phyloP scores from a whole-genome alignment of 176 grass and related monocot genomes.

The Carex littledalei region DNA sequence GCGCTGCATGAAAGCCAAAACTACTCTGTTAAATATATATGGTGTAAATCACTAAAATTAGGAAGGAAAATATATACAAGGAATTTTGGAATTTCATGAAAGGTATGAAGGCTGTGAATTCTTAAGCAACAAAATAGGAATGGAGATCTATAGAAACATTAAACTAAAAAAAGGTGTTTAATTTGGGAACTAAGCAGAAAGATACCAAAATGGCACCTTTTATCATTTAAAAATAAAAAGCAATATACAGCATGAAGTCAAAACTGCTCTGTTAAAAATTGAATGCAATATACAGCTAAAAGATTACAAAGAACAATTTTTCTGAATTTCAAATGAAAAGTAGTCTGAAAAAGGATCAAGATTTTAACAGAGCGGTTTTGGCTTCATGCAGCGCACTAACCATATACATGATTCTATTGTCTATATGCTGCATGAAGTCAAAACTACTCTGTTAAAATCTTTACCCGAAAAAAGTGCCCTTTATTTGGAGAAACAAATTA shows the following conservation, averaged over 20 bases:
- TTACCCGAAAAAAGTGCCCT: not conserved
- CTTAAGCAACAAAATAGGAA: not conserved
- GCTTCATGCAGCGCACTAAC: too few relatives aligned
- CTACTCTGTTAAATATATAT: too few relatives aligned
- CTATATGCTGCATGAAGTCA: too few relatives aligned
- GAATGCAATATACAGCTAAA: not conserved
- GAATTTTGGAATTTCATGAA: not conserved
- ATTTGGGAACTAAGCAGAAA: not conserved
- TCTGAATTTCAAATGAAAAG: not conserved
- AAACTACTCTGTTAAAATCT: too few relatives aligned
- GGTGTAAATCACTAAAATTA: not conserved
- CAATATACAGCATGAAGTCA: not conserved
- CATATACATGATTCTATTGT: too few relatives aligned
- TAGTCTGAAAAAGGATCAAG: not conserved
- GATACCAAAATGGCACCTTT: not conserved
- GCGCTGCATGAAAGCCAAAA: too few relatives aligned
- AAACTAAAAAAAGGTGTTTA: not conserved
- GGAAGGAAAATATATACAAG: not conserved
- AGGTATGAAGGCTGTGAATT: not conserved
- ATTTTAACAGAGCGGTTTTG: too few relatives aligned
- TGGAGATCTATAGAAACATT: not conserved
- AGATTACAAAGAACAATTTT: not conserved
- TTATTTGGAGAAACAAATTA: not conserved
- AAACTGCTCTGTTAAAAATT: not conserved
- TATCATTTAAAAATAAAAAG: not conserved